Percentiles rank a stretch among this genome's conserved stretches.
These are phyloP conservation scores for Botryobasidium botryosum DNA, from an alignment of 768 basidiomycete species.

Conservation along the genomic window DNA sequence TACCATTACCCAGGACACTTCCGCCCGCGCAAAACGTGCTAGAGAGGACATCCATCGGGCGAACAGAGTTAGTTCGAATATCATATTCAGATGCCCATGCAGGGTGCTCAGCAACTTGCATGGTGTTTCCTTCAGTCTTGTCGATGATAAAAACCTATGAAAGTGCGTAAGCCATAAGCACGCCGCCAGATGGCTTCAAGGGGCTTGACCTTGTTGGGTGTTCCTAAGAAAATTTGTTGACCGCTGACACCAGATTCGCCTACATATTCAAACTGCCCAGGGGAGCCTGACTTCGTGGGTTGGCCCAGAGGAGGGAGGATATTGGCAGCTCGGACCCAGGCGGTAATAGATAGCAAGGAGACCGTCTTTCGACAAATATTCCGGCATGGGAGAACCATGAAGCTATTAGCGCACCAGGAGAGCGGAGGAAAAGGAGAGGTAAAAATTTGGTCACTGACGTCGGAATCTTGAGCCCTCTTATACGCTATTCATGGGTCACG, in stretches of 20 bases:
- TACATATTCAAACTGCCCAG: constrained; percentile 8
- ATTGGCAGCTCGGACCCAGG: no score
- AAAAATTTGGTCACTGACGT: no score
- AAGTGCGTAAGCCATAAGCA: background rate
- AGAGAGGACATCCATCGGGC: constrained; percentile 51
- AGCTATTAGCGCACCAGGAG: no score
- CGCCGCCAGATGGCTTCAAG: background rate
- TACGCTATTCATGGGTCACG: no score
- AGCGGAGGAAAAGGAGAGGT: no score
- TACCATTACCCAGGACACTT: constrained; percentile 9
- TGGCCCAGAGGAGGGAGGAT: constrained; percentile 4
- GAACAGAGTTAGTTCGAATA: constrained; percentile 36
- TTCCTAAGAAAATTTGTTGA: constrained; percentile 14
- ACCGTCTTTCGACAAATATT: no score
- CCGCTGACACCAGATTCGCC: constrained; percentile 12
- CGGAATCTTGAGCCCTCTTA: no score
- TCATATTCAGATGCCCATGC: constrained; percentile 47
- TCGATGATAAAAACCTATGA: constrained; percentile 35
- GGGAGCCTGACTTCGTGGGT: constrained; percentile 7
- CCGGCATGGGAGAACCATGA: no score
- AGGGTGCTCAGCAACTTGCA: constrained; percentile 47
- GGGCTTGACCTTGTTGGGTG: constrained; percentile 8
- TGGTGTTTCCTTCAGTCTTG: constrained; percentile 72
- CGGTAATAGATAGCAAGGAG: background rate
- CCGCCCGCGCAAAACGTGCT: constrained; percentile 60